phyloP scores from a whole-genome alignment of 768 basidiomycete genomes.

The Piloderma croceum region DNA sequence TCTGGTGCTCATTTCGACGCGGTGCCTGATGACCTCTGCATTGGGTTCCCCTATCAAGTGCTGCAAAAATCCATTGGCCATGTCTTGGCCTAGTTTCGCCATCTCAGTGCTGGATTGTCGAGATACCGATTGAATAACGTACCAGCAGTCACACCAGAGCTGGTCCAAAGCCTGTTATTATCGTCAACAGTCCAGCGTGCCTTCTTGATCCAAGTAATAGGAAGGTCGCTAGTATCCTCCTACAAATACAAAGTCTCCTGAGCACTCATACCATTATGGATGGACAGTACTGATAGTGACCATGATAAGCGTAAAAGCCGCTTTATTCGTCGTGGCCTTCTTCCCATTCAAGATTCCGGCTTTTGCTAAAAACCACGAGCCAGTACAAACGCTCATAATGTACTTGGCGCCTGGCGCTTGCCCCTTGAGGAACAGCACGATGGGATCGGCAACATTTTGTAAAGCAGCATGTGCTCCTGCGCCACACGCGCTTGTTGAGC shows the following conservation, averaged over 20 bases:
- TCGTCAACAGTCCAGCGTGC: slow-evolving; percentile 32
- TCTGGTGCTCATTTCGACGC: slow-evolving; percentile 14
- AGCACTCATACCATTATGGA: not conserved
- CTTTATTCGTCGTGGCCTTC: slow-evolving; percentile 33
- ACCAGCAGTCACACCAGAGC: slow-evolving; percentile 29
- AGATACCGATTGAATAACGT: not conserved
- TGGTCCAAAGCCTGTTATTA: slow-evolving; percentile 25
- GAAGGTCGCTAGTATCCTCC: slow-evolving; percentile 8
- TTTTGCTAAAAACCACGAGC: slow-evolving; percentile 23
- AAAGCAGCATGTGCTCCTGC: too few species aligned
- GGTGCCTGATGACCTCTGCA: slow-evolving; percentile 10
- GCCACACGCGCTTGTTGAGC: too few species aligned
- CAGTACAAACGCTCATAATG: slow-evolving; percentile 28
- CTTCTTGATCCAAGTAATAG: slow-evolving; percentile 27
- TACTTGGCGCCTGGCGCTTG: slow-evolving; percentile 25
- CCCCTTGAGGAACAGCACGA: slow-evolving; percentile 17
- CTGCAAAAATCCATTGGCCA: slow-evolving; percentile 30
- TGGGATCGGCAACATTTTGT: too few species aligned
- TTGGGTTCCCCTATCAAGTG: slow-evolving; percentile 22
- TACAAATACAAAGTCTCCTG: not conserved
- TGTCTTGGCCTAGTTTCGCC: slow-evolving; percentile 23
- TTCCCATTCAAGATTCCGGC: slow-evolving; percentile 27
- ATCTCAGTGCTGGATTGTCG: not conserved
- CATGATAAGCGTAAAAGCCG: slow-evolving; percentile 13
- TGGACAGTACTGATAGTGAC: slow-evolving; percentile 8